Conservation (phyloP, 2,329 filamentous ascomycete species). For the Leptographium radiaticola region DNA sequence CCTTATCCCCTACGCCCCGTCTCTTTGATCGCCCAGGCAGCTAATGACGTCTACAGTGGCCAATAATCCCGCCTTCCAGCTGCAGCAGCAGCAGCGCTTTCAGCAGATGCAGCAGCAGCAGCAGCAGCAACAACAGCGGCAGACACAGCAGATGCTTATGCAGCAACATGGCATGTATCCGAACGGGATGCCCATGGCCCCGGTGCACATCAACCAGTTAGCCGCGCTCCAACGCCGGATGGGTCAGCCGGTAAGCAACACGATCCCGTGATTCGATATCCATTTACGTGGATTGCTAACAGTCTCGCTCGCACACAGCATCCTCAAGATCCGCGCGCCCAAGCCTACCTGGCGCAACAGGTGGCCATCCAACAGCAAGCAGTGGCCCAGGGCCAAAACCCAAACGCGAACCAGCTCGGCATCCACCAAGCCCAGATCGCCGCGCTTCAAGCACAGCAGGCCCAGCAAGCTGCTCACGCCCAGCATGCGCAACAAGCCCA, state of each 20-base stretch:
- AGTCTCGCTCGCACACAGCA: not conserved
- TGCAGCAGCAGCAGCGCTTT: constrained; percentile 40
- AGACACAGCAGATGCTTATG: constrained; percentile 38
- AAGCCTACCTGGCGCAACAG: constrained; percentile 33
- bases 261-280: not conserved
- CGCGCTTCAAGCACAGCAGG: constrained; percentile 26
- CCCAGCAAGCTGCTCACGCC: constrained; percentile 24
- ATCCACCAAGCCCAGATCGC: constrained; percentile 2
- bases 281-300: not conserved
- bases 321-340: constrained; percentile 2
- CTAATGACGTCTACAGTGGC: constrained; percentile 7
- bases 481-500: constrained; percentile 9
- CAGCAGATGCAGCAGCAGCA: constrained; percentile 36
- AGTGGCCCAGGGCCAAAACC: constrained; percentile 16
- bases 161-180: constrained; percentile 37
- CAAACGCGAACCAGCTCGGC: constrained; percentile 16
- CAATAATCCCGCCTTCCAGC: constrained; percentile 21
- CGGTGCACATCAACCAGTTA: constrained; percentile 26
- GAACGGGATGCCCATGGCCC: constrained; percentile 38
- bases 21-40: not conserved
- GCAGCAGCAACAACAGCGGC: constrained; percentile 38
- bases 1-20: constrained; percentile 2
- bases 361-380: constrained; percentile 34
- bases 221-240: constrained; percentile 26
- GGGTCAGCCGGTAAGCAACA: constrained; percentile 9